phyloP scores from a whole-genome alignment of 352 stramenopile species.

The Thraustochytrium sp. region DNA sequence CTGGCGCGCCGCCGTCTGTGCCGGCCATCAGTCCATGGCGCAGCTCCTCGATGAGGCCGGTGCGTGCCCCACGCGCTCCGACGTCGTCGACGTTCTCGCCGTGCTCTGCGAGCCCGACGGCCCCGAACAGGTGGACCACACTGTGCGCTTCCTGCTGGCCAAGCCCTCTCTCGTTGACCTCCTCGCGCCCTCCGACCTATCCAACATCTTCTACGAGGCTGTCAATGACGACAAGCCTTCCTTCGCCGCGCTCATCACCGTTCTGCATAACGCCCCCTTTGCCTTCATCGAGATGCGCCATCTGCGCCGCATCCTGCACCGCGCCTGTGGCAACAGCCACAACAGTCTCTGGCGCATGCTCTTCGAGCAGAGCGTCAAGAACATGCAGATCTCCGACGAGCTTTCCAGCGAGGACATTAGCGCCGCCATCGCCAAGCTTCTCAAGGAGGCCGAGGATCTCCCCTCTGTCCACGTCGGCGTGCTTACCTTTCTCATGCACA shows the following conservation, averaged over 20 bases:
- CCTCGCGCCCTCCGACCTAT: neutral
- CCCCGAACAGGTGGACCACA: neutral
- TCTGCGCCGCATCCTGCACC: neutral
- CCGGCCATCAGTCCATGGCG: neutral
- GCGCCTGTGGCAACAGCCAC: neutral
- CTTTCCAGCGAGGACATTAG: neutral
- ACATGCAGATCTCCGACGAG: slow-evolving; percentile 1
- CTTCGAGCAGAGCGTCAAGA: slow-evolving; percentile 25
- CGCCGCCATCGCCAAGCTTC: neutral
- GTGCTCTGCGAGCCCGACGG: neutral
- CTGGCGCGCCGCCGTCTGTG: neutral
- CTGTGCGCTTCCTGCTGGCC: neutral
- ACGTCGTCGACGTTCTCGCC: neutral
- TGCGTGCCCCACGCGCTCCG: neutral
- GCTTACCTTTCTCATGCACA: slow-evolving; percentile 38
- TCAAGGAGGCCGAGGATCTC: slow-evolving; percentile 2
- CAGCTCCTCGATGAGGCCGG: neutral
- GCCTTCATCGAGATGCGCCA: neutral
- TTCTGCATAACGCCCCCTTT: neutral
- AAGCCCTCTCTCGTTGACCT: neutral
- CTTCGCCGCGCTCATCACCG: neutral
- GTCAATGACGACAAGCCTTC: neutral
- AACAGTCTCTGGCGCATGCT: neutral
- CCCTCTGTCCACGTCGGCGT: slow-evolving; percentile 20
- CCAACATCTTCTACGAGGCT: neutral